phyloP scores from a whole-genome alignment of 2,329 filamentous ascomycete genomes.

The Pseudogymnoascus sp. region DNA sequence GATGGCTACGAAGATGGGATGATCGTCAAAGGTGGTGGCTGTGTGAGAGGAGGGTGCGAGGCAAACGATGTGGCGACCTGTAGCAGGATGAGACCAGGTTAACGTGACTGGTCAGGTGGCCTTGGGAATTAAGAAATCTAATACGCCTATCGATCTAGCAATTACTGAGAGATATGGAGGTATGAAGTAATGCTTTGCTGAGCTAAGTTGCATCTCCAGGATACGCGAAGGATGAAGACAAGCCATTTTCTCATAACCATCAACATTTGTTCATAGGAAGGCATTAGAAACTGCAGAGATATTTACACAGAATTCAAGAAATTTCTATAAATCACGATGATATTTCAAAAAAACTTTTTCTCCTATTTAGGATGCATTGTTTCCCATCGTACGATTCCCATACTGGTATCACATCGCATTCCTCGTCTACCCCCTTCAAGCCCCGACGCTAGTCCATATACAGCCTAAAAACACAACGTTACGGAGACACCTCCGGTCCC shows the following conservation, averaged over 20 bases:
- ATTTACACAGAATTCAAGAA: neutral
- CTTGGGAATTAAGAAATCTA: neutral
- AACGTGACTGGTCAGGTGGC: neutral
- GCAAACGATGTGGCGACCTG: neutral
- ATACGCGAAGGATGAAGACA: neutral
- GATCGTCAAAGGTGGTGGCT: neutral
- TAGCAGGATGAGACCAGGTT: neutral
- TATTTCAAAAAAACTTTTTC: neutral
- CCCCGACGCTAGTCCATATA: conserved; percentile 1
- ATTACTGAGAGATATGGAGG: neutral
- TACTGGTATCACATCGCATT: neutral
- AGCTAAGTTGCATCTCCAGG: neutral
- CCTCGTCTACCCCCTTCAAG: neutral
- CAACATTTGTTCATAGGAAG: neutral
- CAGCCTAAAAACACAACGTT: neutral
- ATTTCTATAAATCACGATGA: neutral
- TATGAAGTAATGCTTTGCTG: conserved; percentile 3
- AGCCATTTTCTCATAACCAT: neutral
- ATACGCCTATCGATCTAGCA: neutral
- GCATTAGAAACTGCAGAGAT: neutral
- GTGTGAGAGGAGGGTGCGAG: neutral
- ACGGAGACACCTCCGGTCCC: neutral
- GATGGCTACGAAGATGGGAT: neutral
- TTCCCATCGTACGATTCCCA: conserved; percentile 2
- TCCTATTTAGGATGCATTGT: neutral